Evolutionary conservation across 2,329 filamentous ascomycete species (phyloP), one percentile per base, ranked within the genome.

Genomic region (Piedraia hortae): DNA sequence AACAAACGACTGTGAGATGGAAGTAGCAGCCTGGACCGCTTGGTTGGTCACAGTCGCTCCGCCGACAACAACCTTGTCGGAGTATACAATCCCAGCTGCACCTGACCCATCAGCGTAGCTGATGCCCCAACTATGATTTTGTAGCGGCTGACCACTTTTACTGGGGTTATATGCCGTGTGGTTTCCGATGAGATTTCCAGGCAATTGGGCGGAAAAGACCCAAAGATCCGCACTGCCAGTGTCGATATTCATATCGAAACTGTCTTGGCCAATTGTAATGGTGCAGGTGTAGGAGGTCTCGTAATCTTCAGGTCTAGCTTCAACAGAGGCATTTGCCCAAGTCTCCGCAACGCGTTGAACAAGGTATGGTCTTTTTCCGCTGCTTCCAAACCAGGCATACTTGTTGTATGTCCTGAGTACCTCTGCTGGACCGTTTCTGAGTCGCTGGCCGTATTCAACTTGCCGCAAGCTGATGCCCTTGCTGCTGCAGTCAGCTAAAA

Each of bases 201-300:
- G 39, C 8, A 65, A 56, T 12, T 63, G 50, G 10, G 50, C 51
- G 0, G 65, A 70, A 43, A 68, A 71, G 18, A 62, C 69, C 59
- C 57, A 85, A 21, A 72, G 56, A 44, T 71, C 66, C 18, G 63
- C 53, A 30, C 52, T 69, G 30, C 53, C 67, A 9, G 71, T 78
- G 32, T 78, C 72, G 28, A 78, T 56, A 37, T 74, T 66, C 28
- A 78, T 40, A 27, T 62, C 56, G 29, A 74, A 39, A 3, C 48
- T 57, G 33, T 67, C 62, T 37, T 56, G 46, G 19, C 70, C 72
- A 29, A 77, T 49, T 2, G 48, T 53, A 20, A 77, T 59, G 0
- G 65, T 60, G 30, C 41, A 46, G 4, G 51, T 41, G 33, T 52
- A 52, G 24, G 31, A 38, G 16, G 40, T 29, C 24, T 52, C 48